Base-by-base conservation (phyloP, 495 filamentous ascomycete species). In the Aspergillus affinis region DNA sequence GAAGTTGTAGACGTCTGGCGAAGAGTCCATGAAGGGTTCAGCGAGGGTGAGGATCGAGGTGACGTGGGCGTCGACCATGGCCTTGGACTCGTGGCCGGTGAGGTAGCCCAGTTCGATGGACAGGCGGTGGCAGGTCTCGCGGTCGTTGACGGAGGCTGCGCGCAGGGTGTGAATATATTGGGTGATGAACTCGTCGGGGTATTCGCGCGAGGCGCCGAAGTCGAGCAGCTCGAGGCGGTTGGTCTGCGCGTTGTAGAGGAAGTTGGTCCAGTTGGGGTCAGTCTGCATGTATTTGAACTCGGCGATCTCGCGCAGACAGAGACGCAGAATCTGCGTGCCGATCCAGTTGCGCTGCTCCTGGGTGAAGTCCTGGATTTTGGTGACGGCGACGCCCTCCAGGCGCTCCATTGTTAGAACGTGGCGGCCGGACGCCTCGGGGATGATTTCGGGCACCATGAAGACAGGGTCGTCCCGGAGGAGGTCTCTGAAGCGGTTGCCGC, bases 191-290 rank as follows among this genome's bases (percentile, higher is more conserved):
- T 83, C 71, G 46, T 80, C 74, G 0, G 93, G 92, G 71, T 86
- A 98, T 50, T 91, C 95, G 62, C 94, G 80, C 15, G 89, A 90
- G 29, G 94, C 94, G 61, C 94, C 94, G 69, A 98, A 98, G 72
- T 98, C 94, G 51, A 98, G 86, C 12, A 98, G 86, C 73, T 98
- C 93, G 6, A 98, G 85, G 65, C 85, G 88, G 55, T 86, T 75
- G 2, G 84, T 86, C 8, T 75, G 54, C 0, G 82, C 73, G 69
- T 98, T 96, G 79, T 90, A 98, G 27, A 98, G 78, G 78, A 98
- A 98, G 70, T 98, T 98, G n/a, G 95, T 98, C 94, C 95, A 98
- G 79, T 98, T 98, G 19, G 94, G 94, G 75, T 98, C 94, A 26
- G 94, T 98, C 75, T 98, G 94, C 94, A 98, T 98, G 80, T 94